Base-by-base conservation (phyloP, 2,329 filamentous ascomycete genomes). In the Parascedosporium putredinis region DNA sequence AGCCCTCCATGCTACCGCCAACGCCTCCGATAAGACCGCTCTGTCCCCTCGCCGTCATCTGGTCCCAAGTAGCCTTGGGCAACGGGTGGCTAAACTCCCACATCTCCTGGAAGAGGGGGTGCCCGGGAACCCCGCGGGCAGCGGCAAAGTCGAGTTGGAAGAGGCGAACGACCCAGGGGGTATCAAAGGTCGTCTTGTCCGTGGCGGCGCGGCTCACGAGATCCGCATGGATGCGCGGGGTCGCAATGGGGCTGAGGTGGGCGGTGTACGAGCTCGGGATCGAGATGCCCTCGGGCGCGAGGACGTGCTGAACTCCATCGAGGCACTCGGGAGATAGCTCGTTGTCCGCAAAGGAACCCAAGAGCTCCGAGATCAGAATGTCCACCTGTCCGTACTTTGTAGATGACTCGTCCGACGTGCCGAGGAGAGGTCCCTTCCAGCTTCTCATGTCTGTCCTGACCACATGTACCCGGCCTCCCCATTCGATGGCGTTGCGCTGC, bases 381-480 rank as follows among this genome's bases (percentile, higher is more conserved):
- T 98, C 93, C 38, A 98, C 84, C 60, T 83, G 81, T 56, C 78
- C 76, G 55, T 79, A 69, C 5, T 74, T 68, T 12, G 73, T 71
- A 3, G 71, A 67, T 38, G 64, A 61, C 38, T 68, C 61, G 3
- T 65, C 58, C 7, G 70, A 64, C 53, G 68, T 63, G 46, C 70
- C 67, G 16, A 75, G 60, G 1, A 78, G 62, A 1, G 91, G 91
- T 0, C 94, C 94, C 59, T 86, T 86, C 94, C 94, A 98, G 52
- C 84, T 84, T 45, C 93, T 83, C 93, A 98, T 98, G 64, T 98
- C 93, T 1, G 89, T 95, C 68, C 95, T 94, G 55, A 97, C 84
- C 27, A 98, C 79, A 2, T 83, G 90, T 18, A 96, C 91, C 49
- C 76, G 77, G 20, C 83, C 81, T 51, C 73, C 76, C 93, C 93